Evolutionary conservation across 2,329 filamentous ascomycete genomes (phyloP), one percentile per base, ranked within the genome.

Genomic region (Alternaria hordeiaustralica): DNA sequence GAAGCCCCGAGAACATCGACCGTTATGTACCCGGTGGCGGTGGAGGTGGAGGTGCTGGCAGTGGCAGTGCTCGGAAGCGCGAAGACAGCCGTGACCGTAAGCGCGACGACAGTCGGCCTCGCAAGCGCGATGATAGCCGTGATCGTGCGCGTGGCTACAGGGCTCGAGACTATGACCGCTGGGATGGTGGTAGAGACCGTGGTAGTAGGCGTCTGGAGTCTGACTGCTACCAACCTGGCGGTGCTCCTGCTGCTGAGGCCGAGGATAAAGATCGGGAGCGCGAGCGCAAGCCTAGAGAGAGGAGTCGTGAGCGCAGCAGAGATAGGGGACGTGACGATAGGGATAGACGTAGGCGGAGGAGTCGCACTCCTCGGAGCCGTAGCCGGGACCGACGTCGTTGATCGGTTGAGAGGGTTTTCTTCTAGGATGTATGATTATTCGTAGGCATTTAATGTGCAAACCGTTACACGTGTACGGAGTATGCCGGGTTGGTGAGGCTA

Each of bases 101-200:
- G 41, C 70, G 79, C 6, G 80, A 79, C 3, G 61, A 64, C 5
- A 70, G 63, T 44, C 57, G 65, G 4, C 54, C 54, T 43, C 63
- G 65, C 30, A 82, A 53, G 13, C 20, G 79, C 4, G 81, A 79
- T 8, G 61, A 66, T 36, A 70, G 84, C 25, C 74, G 80, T 9
- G 81, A 79, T 6, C 74, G 75, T 4, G 60, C 62, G n/a, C 70
- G 69, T 4, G 69, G 80, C 60, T 82, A 82, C 15, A 73, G 82
- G 8, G 81, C 82, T 15, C 76, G 82, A 3, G 82, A 84, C 20
- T 78, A 82, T 15, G 81, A 80, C 20, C 75, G 77, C 5, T 76
- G 74, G 72, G 75, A 77, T 18, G 71, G 68, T 8, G 71, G 72
- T 15, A 64, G 67, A 30, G 63, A 58, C 47, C 69, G 69, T 5